phyloP scores from a whole-genome alignment of 2,329 filamentous ascomycete genomes.

The Hypocreales sp. region DNA sequence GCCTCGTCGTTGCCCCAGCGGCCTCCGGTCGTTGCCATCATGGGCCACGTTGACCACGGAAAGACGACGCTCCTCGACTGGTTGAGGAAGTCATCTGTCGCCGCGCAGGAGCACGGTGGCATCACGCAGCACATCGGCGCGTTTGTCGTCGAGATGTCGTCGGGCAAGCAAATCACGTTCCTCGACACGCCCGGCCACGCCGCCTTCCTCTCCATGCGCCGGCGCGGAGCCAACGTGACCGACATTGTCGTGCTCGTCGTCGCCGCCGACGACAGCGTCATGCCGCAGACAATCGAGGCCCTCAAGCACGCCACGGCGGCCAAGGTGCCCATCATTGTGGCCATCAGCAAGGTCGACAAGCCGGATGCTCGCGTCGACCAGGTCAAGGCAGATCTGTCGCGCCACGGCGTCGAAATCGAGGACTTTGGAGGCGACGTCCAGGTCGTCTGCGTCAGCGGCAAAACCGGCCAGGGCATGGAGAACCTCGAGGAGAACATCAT shows the following conservation, averaged over 20 bases:
- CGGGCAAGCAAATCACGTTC: conserved; percentile 86
- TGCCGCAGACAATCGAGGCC: conserved; percentile 90
- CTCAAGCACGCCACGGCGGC: conserved; percentile 83
- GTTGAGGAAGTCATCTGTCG: conserved; percentile 83
- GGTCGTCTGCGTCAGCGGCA: conserved; percentile 79
- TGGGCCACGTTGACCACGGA: conserved; percentile 97
- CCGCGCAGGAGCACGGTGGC: conserved; percentile 80
- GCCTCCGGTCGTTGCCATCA: conserved; percentile 93
- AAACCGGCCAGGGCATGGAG: conserved; percentile 82
- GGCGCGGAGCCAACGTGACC: conserved; percentile 87
- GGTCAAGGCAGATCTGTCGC: conserved; percentile 76
- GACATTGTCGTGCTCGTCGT: conserved; percentile 95
- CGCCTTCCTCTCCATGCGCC: conserved; percentile 89
- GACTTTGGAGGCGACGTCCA: conserved; percentile 92
- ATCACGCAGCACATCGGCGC: conserved; percentile 98
- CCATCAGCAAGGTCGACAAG: conserved; percentile 95
- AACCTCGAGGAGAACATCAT: conserved; percentile 85
- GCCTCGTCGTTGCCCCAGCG: conserved; percentile 51
- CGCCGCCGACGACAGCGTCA: conserved; percentile 92
- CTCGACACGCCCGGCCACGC: conserved; percentile 93
- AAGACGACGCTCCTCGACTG: conserved; percentile 95
- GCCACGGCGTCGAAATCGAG: conserved; percentile 78
- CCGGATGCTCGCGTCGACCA: conserved; percentile 63
- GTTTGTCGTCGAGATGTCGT: conserved; percentile 78
- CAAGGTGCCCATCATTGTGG: conserved; percentile 89